Evolutionary conservation across 805 yeast genomes (phyloP), one percentile per base, ranked within the genome.

Genomic region (Monosporozyma unispora): DNA sequence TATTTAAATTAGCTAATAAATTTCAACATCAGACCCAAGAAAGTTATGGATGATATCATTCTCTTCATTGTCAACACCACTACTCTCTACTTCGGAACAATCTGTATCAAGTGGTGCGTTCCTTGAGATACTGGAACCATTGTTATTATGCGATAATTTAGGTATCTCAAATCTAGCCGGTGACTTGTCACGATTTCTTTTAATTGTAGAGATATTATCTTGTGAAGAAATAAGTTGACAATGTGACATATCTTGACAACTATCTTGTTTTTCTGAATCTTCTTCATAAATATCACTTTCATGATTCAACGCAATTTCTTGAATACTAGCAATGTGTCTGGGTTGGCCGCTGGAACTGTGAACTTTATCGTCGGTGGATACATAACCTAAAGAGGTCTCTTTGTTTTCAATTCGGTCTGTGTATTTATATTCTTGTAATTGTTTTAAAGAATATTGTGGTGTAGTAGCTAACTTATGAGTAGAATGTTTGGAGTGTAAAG

Each of bases 11-110:
- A 29, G 28, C 28, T 19, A 21, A 22, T 31, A 5, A 6, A 31
- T 31, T 18, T 55, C 57, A 5, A 55, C 53, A 38, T 58, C 58
- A 9, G 60, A 58, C 4, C 57, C 61, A 3, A 58, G 43, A 31
- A 57, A 62, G 8, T 50, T 52, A 12, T 64, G 53, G 4, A 38
- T 12, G 9, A 16, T 9, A 33, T 31, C 28, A 18, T 21, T 33
- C 12, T 27, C 39, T 10, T 44, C 48, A 10, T 39, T 42, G 4
- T 10, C 12, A 9, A 33, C 39, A 39, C 43, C 47, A 21, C 38
- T 16, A 2, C n/a, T 42, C 42, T 44, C 39, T 21, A 31, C 23
- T 12, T 28, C 23, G 3, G 33, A 16, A 28, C 35, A n/a, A 3
- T 14, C 38, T 12, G 35, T 16, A 35, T 31, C 19, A 18, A 12